Evolutionary conservation across 1,284 basidiomycete species (phyloP).

Genomic region (Pascua sp.): DNA sequence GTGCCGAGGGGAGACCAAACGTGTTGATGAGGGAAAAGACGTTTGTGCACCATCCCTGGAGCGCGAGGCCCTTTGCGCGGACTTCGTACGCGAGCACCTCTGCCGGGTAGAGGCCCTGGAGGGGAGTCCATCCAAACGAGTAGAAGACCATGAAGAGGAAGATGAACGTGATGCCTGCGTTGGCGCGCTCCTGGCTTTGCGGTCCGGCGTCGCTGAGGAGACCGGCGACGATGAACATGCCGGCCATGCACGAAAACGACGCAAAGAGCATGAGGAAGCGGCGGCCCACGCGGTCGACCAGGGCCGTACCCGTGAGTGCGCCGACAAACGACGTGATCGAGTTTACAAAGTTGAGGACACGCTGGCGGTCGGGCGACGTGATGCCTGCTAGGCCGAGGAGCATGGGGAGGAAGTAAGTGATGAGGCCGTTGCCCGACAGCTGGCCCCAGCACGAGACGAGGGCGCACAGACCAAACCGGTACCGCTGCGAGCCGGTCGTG

Average conservation of each 20-base stretch:
- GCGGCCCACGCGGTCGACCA: slow-evolving; percentile 31
- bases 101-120: slow-evolving; percentile 59
- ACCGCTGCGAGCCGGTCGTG: slow-evolving; percentile 52
- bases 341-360: slow-evolving; percentile 32
- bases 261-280: slow-evolving; percentile 31
- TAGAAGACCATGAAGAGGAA: slow-evolving; percentile 20
- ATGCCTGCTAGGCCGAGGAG: slow-evolving; percentile 31
- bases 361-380: slow-evolving; percentile 22
- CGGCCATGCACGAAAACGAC: slow-evolving; percentile 18
- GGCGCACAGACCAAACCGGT: slow-evolving; percentile 56
- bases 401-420: slow-evolving; percentile 47
- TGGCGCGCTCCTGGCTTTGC: slow-evolving; percentile 19
- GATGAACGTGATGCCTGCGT: slow-evolving; percentile 35
- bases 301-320: slow-evolving; percentile 26
- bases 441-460: slow-evolving; percentile 41
- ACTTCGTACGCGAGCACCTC: slow-evolving; percentile 57
- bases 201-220: slow-evolving; percentile 21
- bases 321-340: slow-evolving; percentile 26
- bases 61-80: slow-evolving; percentile 55
- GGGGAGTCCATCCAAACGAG: slow-evolving; percentile 58
- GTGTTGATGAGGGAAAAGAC: slow-evolving; percentile 33
- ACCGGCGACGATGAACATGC: slow-evolving; percentile 32
- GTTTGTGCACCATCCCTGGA: slow-evolving; percentile 24
- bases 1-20: slow-evolving; percentile 33
- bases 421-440: slow-evolving; percentile 33